Base-by-base conservation (phyloP, 2,329 filamentous ascomycete genomes). In the Exophiala lecanii-corni region DNA sequence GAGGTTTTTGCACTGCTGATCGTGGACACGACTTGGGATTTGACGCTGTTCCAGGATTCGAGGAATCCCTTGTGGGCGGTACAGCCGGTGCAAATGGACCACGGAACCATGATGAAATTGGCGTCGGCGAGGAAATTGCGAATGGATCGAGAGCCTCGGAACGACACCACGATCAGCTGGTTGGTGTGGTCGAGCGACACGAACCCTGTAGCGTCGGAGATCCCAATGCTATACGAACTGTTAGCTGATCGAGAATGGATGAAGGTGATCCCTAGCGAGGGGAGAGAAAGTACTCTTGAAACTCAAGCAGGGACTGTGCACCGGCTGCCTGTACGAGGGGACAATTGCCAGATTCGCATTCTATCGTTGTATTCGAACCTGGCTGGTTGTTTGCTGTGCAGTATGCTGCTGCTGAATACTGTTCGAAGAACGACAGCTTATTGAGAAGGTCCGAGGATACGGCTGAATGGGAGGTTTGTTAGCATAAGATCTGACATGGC, bases 321-420 rank as follows among this genome's bases (percentile, higher is more conserved):
- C 66, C 60, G 2, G 70, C 70, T 1, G 62, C 55, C 56, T 76
- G 61, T 2, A 78, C 71, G 0, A 59, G 53, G 1, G 70, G 66
- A 51, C 74, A 78, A 49, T 71, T 73, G 2, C 64, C 67, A 6
- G 62, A 56, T 0, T 59, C 50, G 50, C 74, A 78, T 6, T 61
- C 62, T 32, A 76, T 37, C 39, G 66, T 66, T 7, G 65, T 65
- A 31, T 62, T 63, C 2, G 67, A 47, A n/a, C 25, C 54, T 19
- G 64, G 65, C 42, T 72, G 59, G 57, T 72, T 67, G 57, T 77
- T 76, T 28, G 50, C 57, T 2, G 64, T 53, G 55, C 74, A 77
- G 57, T 77, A 77, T 15, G 73, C 63, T 3, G 74, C 74, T 2
- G 72, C 73, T 2, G 73, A 65, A 55, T 73, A 78, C 45, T 77